These are phyloP conservation scores for Cutaneotrichosporon sp. DNA, from an alignment of 1,284 basidiomycete species.

Conservation along the genomic window DNA sequence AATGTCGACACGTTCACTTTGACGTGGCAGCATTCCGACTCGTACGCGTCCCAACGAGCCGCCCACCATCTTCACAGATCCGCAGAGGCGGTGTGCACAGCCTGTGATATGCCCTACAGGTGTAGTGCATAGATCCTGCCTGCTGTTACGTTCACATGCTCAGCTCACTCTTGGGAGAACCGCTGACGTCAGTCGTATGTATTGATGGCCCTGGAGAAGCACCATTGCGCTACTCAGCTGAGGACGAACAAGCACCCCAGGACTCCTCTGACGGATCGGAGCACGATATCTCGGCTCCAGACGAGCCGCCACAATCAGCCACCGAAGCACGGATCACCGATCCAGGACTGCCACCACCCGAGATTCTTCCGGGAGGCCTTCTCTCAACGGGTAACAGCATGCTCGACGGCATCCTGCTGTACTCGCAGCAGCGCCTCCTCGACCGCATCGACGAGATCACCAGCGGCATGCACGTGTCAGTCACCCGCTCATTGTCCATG, in stretches of 20 bases:
- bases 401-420: constrained; percentile 51
- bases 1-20: too few relatives aligned
- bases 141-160: too few relatives aligned
- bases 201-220: constrained; percentile 35
- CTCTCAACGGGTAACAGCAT: constrained; percentile 37
- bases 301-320: not conserved
- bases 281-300: not conserved
- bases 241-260: constrained; percentile 9
- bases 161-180: not conserved
- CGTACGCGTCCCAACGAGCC: too few relatives aligned
- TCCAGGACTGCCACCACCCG: not conserved
- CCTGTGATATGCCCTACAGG: too few relatives aligned
- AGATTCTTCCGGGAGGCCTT: not conserved
- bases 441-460: constrained; percentile 40
- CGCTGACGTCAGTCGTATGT: constrained; percentile 37
- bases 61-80: too few relatives aligned
- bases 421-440: constrained; percentile 50
- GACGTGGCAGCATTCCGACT: too few relatives aligned
- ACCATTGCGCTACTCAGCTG: not conserved
- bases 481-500: not conserved
- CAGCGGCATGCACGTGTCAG: not conserved
- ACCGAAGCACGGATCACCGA: constrained; percentile 1
- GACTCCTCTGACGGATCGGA: not conserved
- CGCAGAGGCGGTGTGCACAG: too few relatives aligned
- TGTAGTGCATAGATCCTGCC: too few relatives aligned